Evolutionary conservation across 2,329 filamentous ascomycete species (phyloP), one percentile per base, ranked within the genome.

Genomic region (Bimuria novae-zelandiae): DNA sequence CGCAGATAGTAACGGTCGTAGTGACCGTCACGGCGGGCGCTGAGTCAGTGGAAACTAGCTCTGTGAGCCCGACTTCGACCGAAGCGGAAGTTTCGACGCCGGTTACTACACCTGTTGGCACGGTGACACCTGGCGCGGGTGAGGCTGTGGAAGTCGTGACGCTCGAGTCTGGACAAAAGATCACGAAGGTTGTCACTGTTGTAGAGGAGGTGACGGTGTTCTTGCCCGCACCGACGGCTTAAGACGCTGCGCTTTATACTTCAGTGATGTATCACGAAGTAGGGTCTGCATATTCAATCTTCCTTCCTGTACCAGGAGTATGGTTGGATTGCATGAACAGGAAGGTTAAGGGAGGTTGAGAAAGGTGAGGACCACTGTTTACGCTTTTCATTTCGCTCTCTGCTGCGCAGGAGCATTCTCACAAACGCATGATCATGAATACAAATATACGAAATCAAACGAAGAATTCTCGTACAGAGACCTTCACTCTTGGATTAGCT

Each of bases 221-320:
- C 23, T 44, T 51, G n/a, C 47, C 52, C n/a, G 52, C 48, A 12
- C 47, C 47, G 14, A 55, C 52, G 17, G 44, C 32, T 16, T 47
- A 30, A 43, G 16, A 29, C 41, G 19, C 4, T 19, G n/a, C 17
- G 29, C n/a, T 35, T 14, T 8, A 30, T n/a, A 12, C 10, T 33
- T 11, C 22, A 4, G n/a, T n/a, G 8, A n/a, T 3, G 40, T n/a
- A 14, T 19, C 4, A 21, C 3, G n/a, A 30, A 17, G 23, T 1
- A 8, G 8, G 4, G n/a, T 29, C 19, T 42, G 14, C 23, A 10
- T 19, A 1, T 4, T 19, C n/a, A n/a, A n/a, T n/a, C n/a, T n/a
- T n/a, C n/a, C n/a, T n/a, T n/a, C n/a, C n/a, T n/a, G n/a, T n/a
- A n/a, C 11, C 4, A 7, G 16, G 19, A 8, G 16, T 30, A 29